Evolutionary conservation across 2,329 filamentous ascomycete species (phyloP).

Genomic region (Apiospora saccharicola): DNA sequence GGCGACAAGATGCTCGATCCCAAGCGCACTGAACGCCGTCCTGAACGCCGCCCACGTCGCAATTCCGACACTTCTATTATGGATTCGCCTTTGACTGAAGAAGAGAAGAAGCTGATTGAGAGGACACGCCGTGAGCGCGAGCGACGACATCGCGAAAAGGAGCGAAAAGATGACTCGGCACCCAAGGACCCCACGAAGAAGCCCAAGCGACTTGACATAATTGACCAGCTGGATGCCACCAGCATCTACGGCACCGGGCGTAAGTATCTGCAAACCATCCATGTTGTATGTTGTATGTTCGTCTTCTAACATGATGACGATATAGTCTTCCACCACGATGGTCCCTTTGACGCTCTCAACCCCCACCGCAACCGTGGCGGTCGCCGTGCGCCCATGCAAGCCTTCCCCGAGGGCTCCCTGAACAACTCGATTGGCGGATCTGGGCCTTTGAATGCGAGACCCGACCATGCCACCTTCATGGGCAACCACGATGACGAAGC

Average conservation of each 20-base stretch:
- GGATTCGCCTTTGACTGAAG: slow-evolving; percentile 67
- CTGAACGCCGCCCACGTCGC: slow-evolving; percentile 66
- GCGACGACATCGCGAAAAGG: slow-evolving; percentile 55
- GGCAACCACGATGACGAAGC: slow-evolving; percentile 82
- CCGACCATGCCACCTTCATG: slow-evolving; percentile 89
- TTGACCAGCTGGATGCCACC: slow-evolving; percentile 95
- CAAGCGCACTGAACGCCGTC: slow-evolving; percentile 39
- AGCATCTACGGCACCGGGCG: slow-evolving; percentile 93
- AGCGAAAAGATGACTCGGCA: not conserved
- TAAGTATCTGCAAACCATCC: slow-evolving; percentile 56
- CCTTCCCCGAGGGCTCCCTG: slow-evolving; percentile 88
- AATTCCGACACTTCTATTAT: slow-evolving; percentile 83
- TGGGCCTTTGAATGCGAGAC: slow-evolving; percentile 80
- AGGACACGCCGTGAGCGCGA: slow-evolving; percentile 60
- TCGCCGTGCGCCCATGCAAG: slow-evolving; percentile 90
- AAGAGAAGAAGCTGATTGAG: slow-evolving; percentile 61
- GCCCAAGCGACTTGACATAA: slow-evolving; percentile 74
- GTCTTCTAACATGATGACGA: slow-evolving; percentile 24
- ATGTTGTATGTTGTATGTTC: slow-evolving; percentile 22
- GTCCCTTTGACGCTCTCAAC: slow-evolving; percentile 95
- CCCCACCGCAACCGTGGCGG: slow-evolving; percentile 89
- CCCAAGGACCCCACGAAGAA: slow-evolving; percentile 60
- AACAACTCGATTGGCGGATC: slow-evolving; percentile 92
- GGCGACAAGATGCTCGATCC: slow-evolving; percentile 46
- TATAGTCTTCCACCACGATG: slow-evolving; percentile 94